phyloP scores from a whole-genome alignment of 2,329 filamentous ascomycete genomes.

The Fusarium udum region DNA sequence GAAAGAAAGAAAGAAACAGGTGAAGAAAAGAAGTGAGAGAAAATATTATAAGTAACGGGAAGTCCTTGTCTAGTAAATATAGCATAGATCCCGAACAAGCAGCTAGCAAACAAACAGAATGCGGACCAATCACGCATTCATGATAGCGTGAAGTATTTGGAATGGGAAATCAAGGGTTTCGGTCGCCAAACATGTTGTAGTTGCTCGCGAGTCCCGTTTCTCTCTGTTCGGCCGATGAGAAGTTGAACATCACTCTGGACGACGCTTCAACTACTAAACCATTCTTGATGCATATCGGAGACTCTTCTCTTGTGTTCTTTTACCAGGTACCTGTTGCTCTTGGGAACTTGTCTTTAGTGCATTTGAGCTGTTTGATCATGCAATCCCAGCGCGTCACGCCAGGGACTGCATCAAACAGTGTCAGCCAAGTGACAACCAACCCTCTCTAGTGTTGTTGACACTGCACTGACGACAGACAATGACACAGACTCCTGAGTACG shows the following conservation, averaged over 20 bases:
- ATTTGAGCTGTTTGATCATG: not conserved
- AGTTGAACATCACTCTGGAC: not conserved
- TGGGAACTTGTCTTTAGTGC: rapidly evolving
- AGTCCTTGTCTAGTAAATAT: not conserved
- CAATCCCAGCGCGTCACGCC: not conserved
- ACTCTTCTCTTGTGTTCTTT: not conserved
- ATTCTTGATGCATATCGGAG: not conserved
- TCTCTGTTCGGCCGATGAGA: not conserved
- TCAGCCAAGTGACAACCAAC: not conserved
- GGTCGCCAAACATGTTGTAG: not conserved
- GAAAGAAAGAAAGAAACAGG: not conserved
- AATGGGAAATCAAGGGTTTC: too few species aligned
- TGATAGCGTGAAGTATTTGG: not conserved
- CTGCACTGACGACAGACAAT: not conserved
- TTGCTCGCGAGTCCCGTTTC: rapidly evolving
- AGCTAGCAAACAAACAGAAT: not conserved
- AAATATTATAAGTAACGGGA: not conserved
- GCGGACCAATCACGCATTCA: not conserved
- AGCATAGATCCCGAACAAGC: not conserved
- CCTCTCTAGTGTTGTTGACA: not conserved
- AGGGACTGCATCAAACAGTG: not conserved
- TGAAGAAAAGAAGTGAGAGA: not conserved
- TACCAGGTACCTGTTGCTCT: rapidly evolving
- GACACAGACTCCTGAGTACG: rapidly evolving
- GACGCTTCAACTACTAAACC: not conserved